phyloP scores from a whole-genome alignment of 441 rosid species.

The Arabidopsis hybrid region DNA sequence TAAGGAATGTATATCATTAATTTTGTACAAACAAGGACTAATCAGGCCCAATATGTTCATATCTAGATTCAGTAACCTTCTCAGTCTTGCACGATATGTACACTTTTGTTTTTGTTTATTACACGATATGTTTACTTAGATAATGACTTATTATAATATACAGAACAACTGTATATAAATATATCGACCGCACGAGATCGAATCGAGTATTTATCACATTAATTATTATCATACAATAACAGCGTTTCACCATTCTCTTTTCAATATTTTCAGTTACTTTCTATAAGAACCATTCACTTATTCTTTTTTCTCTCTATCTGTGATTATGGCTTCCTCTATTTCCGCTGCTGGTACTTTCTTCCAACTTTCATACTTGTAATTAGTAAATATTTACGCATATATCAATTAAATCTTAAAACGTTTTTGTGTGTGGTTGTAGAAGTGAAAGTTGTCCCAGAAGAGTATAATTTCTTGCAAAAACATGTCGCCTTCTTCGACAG shows the following conservation, averaged over 20 bases:
- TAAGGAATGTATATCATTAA: background rate
- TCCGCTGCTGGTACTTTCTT: background rate
- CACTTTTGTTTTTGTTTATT: background rate
- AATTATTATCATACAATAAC: background rate
- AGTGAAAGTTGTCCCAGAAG: background rate
- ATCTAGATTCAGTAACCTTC: background rate
- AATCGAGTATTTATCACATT: background rate
- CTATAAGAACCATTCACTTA: background rate
- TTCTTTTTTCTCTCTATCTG: background rate
- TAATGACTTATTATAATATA: background rate
- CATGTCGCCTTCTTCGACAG: slow-evolving; percentile 62
- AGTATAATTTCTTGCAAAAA: background rate
- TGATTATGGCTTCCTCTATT: background rate
- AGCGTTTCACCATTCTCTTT: background rate
- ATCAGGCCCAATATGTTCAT: background rate
- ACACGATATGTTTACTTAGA: background rate
- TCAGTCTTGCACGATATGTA: background rate
- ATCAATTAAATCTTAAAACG: background rate
- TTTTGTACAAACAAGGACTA: background rate
- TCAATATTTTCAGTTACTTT: background rate
- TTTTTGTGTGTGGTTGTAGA: background rate
- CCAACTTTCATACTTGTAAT: background rate
- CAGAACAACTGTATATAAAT: background rate
- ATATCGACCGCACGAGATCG: background rate
- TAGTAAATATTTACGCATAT: background rate